Base-by-base conservation (phyloP, 2,329 filamentous ascomycete species). In the Xylaria sp. region DNA sequence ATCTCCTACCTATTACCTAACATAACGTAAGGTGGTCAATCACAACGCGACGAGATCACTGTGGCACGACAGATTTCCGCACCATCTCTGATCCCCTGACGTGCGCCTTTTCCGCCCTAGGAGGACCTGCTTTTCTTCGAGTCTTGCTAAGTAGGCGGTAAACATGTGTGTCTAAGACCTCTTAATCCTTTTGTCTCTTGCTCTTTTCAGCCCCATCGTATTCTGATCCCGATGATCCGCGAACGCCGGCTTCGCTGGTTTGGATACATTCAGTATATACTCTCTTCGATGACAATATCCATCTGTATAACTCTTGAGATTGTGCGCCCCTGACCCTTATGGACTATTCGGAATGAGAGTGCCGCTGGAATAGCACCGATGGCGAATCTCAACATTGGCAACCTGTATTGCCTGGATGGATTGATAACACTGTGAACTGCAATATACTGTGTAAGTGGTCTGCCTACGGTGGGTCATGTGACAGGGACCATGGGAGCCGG, bases 161-260 rank as follows among this genome's bases (percentile, higher is more conserved):
- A 25, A 39, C 47, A 20, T 59, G 47, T 63, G 36, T 63, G 59
- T 63, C 59, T 63, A 1, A 63, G 25, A 63, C 39, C 25, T 38
- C 47, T 17, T n/a, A 29, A 5, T 27, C 27, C 49, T 51, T 31
- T 9, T 25, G 31, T 42, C 56, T 29, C 39, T 45, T 29, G 10
- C 20, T 39, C n/a, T 29, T 38, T 13, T 15, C 20, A 53, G 15
- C 25, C 47, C 36, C 27, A 17, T 4, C 15, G 11, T 44, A 38
- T 39, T n/a, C n/a, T n/a, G n/a, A 47, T 47, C n/a, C n/a, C n/a
- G n/a, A n/a, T 39, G 50, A 54, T 25, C 15, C 6, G 45, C 20
- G 5, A 54, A 9, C 3, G 10, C 20, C 42, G 20, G 42, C 36
- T 42, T 29, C 49, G 36, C 36, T 15, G 22, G 11, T 17, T 11